phyloP scores from a whole-genome alignment of 805 yeast genomes.

The Spathaspora sp. region DNA sequence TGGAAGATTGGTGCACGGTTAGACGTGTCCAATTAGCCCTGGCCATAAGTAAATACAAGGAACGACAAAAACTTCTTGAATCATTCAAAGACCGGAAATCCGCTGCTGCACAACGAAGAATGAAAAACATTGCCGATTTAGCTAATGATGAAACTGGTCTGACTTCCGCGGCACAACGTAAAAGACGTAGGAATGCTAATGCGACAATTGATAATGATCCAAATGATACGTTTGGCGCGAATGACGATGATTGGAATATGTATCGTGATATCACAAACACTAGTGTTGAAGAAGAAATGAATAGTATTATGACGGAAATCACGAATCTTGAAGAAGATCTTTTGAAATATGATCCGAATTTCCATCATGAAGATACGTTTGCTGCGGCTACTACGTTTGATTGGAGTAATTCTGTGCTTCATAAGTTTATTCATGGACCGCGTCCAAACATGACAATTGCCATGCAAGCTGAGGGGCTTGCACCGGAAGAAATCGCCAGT shows the following conservation, averaged over 20 bases:
- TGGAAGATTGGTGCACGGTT: constrained; percentile 74
- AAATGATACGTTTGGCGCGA: constrained; percentile 90
- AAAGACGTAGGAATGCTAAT: constrained; percentile 42
- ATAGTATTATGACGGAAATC: constrained; percentile 61
- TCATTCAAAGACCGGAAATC: constrained; percentile 88
- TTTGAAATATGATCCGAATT: constrained; percentile 78
- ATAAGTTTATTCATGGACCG: constrained; percentile 87
- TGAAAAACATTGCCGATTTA: constrained; percentile 85
- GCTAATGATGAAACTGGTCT: constrained; percentile 65
- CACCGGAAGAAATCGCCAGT: constrained; percentile 39
- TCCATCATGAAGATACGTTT: constrained; percentile 79
- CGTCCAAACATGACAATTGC: constrained; percentile 66
- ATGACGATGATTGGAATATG: constrained; percentile 93
- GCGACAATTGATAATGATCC: constrained; percentile 85
- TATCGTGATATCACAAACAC: constrained; percentile 78
- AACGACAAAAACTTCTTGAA: constrained; percentile 63
- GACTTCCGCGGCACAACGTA: constrained; percentile 45
- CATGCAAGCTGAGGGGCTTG: constrained; percentile 39
- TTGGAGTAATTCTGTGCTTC: constrained; percentile 78
- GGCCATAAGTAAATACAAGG: constrained; percentile 61
- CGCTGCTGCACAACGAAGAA: constrained; percentile 84
- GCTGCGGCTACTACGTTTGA: constrained; percentile 69
- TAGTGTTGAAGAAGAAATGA: constrained; percentile 77
- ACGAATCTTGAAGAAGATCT: constrained; percentile 68
- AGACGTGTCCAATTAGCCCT: constrained; percentile 59